Base-by-base conservation (phyloP, 108 stramenopile genomes). In the Cyclotella sp. region DNA sequence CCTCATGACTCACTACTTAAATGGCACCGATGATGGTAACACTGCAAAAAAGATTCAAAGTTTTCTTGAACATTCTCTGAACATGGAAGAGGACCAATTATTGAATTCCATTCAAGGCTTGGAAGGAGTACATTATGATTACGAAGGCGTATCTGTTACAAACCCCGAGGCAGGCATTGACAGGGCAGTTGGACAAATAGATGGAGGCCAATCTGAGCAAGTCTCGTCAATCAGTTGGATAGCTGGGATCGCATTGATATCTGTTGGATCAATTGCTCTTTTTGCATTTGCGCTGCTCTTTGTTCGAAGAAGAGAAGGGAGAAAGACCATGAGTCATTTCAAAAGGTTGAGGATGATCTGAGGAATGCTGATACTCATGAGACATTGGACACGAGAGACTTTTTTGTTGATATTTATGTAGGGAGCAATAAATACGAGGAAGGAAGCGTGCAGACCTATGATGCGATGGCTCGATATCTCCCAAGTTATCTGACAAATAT, bases 381-480 rank as follows among this genome's bases (percentile, higher is more conserved):
- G 15, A n/a, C 15, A n/a, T n/a, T n/a, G 15, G 47, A 49, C 1
- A 49, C 47, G 47, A 49, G 47, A 49, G 47, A 49, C 3, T 49
- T 49, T 49, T 49, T 49, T 49, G 47, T 49, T 49, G 47, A 49
- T 9, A 49, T 49, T n/a, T 7, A 49, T 49, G 47, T n/a, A 49
- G 47, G 47, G 3, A 49, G 15, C 9, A 9, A 9, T 9, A n/a
- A 9, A 49, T 3, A 49, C 6, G 34, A 34, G 34, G 34, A 34
- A 5, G 34, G 34, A 34, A 34, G 34, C 6, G 6, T 34, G 6
- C 34, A 34, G 34, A 6, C 34, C 2, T 34, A 34, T 34, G 34
- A 34, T 2, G 34, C 34, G 4, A 34, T 5, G 2, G 34, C 34
- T 34, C 34, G 34, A 5, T 5, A 34, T 5, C 34, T 34, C 34